Conservation (phyloP, 2,329 filamentous ascomycete genomes). For the Blastomyces gilchristii region DNA sequence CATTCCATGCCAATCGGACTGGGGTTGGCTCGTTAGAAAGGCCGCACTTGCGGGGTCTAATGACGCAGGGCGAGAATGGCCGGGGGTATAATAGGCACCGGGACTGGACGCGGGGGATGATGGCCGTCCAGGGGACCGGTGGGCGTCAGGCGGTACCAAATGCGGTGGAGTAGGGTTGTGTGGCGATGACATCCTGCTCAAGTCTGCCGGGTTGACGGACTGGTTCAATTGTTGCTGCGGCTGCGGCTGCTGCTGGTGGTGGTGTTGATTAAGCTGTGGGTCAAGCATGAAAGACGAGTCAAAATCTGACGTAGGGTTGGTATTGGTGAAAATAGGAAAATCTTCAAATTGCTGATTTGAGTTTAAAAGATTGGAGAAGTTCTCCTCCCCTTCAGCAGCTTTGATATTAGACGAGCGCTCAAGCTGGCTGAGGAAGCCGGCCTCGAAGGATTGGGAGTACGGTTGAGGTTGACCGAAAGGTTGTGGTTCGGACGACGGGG, state of each 20-base stretch:
- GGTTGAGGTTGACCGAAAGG: constrained; percentile 26
- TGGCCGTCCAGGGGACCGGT: constrained; percentile 44
- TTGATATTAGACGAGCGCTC: constrained; percentile 25
- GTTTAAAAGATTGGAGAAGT: constrained; percentile 32
- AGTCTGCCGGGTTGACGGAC: constrained; percentile 38
- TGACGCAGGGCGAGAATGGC: constrained; percentile 42
- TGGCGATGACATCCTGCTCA: constrained; percentile 38
- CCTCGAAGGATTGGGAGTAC: constrained; percentile 30
- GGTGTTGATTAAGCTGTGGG: constrained; percentile 22
- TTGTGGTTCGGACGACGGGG: constrained; percentile 22
- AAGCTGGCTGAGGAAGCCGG: constrained; percentile 28
- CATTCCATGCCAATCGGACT: constrained; percentile 49
- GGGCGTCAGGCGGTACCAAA: constrained; percentile 45
- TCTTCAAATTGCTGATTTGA: constrained; percentile 31
- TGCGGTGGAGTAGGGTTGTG: constrained; percentile 46
- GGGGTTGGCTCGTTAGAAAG: constrained; percentile 42
- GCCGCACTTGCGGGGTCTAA: constrained; percentile 52
- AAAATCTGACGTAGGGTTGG: constrained; percentile 27
- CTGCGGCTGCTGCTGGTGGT: constrained; percentile 26
- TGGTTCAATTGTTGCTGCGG: constrained; percentile 24
- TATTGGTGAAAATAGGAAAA: constrained; percentile 31
- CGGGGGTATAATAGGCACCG: constrained; percentile 21
- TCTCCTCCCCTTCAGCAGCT: constrained; percentile 25
- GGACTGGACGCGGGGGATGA: constrained; percentile 47
- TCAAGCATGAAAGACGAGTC: constrained; percentile 33